Evolutionary conservation across 2,329 filamentous ascomycete genomes (phyloP), one percentile per base, ranked within the genome.

Genomic region (Parasarocladium wereldwijsianum): DNA sequence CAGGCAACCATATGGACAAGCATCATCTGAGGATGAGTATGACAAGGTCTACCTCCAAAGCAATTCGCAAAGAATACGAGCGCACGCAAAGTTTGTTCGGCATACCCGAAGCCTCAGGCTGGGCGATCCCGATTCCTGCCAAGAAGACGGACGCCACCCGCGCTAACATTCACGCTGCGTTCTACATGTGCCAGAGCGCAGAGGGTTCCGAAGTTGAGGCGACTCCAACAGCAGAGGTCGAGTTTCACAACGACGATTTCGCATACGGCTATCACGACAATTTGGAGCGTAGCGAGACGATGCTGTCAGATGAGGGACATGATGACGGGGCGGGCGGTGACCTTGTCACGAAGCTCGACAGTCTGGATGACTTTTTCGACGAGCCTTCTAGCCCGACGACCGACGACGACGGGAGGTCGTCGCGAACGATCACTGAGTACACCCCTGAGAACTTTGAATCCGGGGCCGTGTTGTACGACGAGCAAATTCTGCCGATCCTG

Each of bases 11-110:
- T 2, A 84, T 93, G 67, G 90, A 96, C 51, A 84, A 82, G 43
- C 84, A 94, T 43, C 85, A 96, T 46, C 60, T 98, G 34, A 75
- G 90, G 22, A 98, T 98, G 92, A 96, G 87, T 52, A 94, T 98
- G 84, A 86, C 85, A 5, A 78, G 82, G 9, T 76, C 81, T 1
- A 84, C 85, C 3, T 90, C 85, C 1, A 79, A 81, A 42, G 74
- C 79, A 0, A 79, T 90, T 29, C 76, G 83, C 28, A 96, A 94
- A 49, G 86, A 96, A 53, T 96, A 93, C 43, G 87, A 93, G 47
- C 76, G 82, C 14, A 93, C 84, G 0, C 81, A 93, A 49, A 94
- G 85, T 45, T 58, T 98, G 19, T 98, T 96, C 49, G 92, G 92
- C 17, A 96, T 98, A 34, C 90, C 90, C 0, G 87, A 96, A 48